phyloP scores from a whole-genome alignment of 208 protist species.

The Entamoeba histolytica region DNA sequence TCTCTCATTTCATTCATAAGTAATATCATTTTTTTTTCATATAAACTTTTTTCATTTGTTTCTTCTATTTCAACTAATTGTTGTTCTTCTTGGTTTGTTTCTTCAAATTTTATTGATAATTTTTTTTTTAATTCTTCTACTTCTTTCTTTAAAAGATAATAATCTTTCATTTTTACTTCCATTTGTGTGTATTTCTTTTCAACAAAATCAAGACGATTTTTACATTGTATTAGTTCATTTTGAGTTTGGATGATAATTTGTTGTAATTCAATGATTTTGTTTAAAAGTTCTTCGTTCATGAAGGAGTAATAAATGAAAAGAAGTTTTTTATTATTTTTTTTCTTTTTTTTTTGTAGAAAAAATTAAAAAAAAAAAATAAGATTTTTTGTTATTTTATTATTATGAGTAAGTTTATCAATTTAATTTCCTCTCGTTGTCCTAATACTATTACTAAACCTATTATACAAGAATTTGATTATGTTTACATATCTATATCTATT shows the following conservation, averaged over 20 bases:
- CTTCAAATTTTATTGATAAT: not conserved
- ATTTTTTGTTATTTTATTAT: too few species aligned
- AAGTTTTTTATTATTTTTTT: too few species aligned
- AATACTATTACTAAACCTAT: not conserved
- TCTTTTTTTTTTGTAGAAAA: too few species aligned
- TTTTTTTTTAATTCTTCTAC: not conserved
- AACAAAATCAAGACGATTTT: not conserved
- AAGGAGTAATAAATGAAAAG: too few species aligned
- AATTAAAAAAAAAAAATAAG: too few species aligned
- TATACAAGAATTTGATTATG: not conserved
- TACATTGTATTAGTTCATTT: not conserved
- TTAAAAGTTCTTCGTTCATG: not conserved
- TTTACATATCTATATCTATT: not conserved
- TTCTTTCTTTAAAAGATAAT: too few species aligned
- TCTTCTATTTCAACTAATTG: not conserved
- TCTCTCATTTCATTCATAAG: not conserved
- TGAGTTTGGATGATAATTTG: not conserved
- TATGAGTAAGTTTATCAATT: too few species aligned
- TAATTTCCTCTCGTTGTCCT: too few species aligned
- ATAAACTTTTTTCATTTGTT: not conserved
- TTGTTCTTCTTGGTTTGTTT: not conserved
- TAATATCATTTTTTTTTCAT: not conserved
- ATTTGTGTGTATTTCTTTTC: not conserved
- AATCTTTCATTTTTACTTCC: not conserved
- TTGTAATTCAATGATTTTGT: not conserved